Percentiles rank a stretch among this genome's conserved stretches.
phyloP scores from a whole-genome alignment of 768 basidiomycete genomes.

The Boletus fagicola region DNA sequence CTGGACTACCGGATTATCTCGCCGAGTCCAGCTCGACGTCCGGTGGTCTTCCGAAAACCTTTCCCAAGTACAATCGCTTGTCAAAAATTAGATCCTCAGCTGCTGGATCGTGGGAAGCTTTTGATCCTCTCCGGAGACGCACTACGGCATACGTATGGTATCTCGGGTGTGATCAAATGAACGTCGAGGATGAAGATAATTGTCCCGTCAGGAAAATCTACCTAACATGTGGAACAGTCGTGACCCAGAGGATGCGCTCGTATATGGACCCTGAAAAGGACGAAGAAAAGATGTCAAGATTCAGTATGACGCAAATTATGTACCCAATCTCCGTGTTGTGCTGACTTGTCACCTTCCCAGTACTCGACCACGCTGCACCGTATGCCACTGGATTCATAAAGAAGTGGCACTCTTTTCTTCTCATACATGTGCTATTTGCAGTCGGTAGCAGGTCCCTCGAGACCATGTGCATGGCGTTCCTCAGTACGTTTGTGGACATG shows the following conservation, averaged over 20 bases:
- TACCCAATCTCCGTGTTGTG: background rate
- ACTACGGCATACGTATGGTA: conserved; percentile 4
- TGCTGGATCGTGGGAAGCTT: background rate
- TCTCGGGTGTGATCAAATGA: background rate
- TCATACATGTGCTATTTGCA: conserved; percentile 10
- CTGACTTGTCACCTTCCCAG: background rate
- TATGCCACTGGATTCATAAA: conserved; percentile 4
- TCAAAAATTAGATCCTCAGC: background rate
- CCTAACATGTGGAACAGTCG: background rate
- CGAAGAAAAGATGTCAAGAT: conserved; percentile 11
- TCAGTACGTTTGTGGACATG: conserved; percentile 13
- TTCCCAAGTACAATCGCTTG: conserved; percentile 10
- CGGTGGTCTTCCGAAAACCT: conserved; percentile 11
- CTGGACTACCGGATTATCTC: conserved; percentile 22
- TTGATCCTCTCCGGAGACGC: background rate
- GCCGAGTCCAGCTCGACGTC: conserved; percentile 20
- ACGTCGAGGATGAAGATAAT: background rate
- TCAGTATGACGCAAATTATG: conserved; percentile 2
- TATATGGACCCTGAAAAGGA: conserved; percentile 5
- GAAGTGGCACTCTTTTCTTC: conserved; percentile 15
- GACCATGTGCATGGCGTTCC: conserved; percentile 4
- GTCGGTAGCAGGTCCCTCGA: conserved; percentile 6
- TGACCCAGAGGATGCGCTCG: background rate
- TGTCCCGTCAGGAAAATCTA: background rate
- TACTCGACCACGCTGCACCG: conserved; percentile 5